Conservation (phyloP, 805 yeast species). For the Phaffomyces opuntiae region DNA sequence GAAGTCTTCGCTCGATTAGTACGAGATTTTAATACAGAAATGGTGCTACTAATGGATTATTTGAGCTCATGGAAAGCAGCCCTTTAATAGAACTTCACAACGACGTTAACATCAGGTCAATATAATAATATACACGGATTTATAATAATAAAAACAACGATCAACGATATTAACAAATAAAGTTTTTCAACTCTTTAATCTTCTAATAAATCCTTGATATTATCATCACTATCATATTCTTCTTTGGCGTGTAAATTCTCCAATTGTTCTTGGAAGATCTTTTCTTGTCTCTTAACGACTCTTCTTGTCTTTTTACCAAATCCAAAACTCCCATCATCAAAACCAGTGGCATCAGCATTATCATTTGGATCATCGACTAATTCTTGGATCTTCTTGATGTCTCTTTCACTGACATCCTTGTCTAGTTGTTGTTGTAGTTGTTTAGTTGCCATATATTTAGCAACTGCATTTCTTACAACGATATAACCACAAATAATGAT, state of each 20-base stretch:
- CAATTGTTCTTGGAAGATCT: conserved; percentile 41
- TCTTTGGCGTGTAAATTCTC: conserved; percentile 37
- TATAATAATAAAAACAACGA: background rate
- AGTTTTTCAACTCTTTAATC: conserved; percentile 16
- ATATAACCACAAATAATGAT: conserved; percentile 58
- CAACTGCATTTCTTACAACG: conserved; percentile 48
- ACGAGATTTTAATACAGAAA: background rate
- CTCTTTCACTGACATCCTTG: conserved; percentile 38
- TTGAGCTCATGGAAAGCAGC: background rate
- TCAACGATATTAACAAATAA: conserved; percentile 7
- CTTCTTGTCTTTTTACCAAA: conserved; percentile 76
- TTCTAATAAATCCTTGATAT: conserved; percentile 61
- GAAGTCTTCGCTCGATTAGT: background rate
- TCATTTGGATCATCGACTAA: conserved; percentile 31
- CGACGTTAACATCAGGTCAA: background rate
- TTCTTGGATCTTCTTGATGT: conserved; percentile 25
- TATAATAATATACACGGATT: background rate
- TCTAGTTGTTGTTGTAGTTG: conserved; percentile 49
- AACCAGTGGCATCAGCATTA: conserved; percentile 29
- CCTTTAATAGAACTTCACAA: too few species aligned
- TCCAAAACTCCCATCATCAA: conserved; percentile 48
- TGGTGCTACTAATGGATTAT: background rate
- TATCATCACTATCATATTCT: conserved; percentile 51
- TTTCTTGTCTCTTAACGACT: conserved; percentile 47
- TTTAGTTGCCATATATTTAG: conserved; percentile 49